Conservation (phyloP, 768 basidiomycete species). For the Podaxis sp. region DNA sequence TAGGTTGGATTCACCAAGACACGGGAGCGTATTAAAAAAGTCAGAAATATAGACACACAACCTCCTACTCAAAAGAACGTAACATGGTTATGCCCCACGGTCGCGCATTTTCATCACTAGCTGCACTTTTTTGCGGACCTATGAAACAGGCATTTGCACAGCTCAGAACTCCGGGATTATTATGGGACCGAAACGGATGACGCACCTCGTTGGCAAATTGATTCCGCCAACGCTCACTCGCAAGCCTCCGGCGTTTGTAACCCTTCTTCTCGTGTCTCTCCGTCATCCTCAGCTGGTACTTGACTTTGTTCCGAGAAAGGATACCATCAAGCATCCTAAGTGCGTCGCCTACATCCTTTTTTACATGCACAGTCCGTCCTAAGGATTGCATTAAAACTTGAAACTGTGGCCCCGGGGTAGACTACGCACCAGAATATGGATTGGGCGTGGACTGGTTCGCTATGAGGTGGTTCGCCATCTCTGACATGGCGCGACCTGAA, state of each 20-base stretch:
- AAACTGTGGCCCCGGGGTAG: constrained; percentile 5
- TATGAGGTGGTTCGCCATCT: constrained; percentile 28
- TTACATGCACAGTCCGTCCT: constrained; percentile 65
- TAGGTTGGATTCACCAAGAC: constrained; percentile 6
- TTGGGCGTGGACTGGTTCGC: constrained; percentile 22
- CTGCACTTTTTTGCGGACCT: constrained; percentile 85
- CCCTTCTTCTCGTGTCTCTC: constrained; percentile 84
- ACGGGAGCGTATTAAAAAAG: neutral
- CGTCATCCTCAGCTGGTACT: constrained; percentile 42
- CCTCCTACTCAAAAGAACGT: constrained; percentile 7
- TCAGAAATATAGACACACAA: constrained; percentile 11
- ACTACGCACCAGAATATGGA: constrained; percentile 53
- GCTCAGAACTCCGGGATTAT: constrained; percentile 12
- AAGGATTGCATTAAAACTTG: constrained; percentile 13
- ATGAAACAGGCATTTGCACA: constrained; percentile 12
- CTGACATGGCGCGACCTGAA: constrained; percentile 25
- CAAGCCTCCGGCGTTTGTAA: constrained; percentile 69
- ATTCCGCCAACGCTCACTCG: constrained; percentile 76
- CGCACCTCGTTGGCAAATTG: constrained; percentile 78
- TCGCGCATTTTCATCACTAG: constrained; percentile 76
- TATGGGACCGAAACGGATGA: constrained; percentile 8
- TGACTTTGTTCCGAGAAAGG: constrained; percentile 55
- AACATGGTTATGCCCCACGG: constrained; percentile 55
- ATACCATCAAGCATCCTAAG: constrained; percentile 49
- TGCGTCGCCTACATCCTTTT: constrained; percentile 43